These are phyloP conservation scores for Chlamydomonas eustigma DNA, from an alignment of 139 green algal genomes.

Conservation along the genomic window DNA sequence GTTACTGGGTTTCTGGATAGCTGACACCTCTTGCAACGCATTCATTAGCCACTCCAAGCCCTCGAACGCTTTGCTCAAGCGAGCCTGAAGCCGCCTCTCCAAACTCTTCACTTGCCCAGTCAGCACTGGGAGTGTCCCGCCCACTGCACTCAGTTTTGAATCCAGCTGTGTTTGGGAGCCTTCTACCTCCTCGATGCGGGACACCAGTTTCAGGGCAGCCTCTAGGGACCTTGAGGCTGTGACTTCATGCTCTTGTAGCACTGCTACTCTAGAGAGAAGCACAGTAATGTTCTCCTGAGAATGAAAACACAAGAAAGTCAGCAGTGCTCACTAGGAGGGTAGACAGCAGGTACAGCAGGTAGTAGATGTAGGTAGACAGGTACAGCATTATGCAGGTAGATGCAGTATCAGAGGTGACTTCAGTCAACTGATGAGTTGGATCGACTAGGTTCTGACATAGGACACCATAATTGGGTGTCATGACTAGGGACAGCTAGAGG, in stretches of 20 bases:
- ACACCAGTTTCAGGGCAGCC: neutral
- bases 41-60: neutral
- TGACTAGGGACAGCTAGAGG: too few relatives aligned
- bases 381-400: too few relatives aligned
- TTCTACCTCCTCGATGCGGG: neutral
- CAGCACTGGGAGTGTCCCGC: conserved; percentile 1
- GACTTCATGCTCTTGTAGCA: neutral
- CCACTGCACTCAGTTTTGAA: conserved; percentile 8
- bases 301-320: too few relatives aligned
- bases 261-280: too few relatives aligned
- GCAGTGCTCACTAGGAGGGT: too few relatives aligned
- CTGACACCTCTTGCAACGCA: neutral
- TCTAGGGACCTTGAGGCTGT: neutral
- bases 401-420: too few relatives aligned
- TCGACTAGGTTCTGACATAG: too few relatives aligned
- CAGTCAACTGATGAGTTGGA: too few relatives aligned
- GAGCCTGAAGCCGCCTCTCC: conserved; percentile 8
- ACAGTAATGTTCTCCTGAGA: too few relatives aligned
- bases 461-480: too few relatives aligned
- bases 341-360: too few relatives aligned
- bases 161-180: neutral
- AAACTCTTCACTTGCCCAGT: conserved; percentile 5
- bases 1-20: conserved; percentile 3
- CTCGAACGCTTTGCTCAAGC: neutral
- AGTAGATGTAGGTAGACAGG: too few relatives aligned